Evolutionary conservation across 768 basidiomycete species (phyloP).

Genomic region (Jaapia argillacea): DNA sequence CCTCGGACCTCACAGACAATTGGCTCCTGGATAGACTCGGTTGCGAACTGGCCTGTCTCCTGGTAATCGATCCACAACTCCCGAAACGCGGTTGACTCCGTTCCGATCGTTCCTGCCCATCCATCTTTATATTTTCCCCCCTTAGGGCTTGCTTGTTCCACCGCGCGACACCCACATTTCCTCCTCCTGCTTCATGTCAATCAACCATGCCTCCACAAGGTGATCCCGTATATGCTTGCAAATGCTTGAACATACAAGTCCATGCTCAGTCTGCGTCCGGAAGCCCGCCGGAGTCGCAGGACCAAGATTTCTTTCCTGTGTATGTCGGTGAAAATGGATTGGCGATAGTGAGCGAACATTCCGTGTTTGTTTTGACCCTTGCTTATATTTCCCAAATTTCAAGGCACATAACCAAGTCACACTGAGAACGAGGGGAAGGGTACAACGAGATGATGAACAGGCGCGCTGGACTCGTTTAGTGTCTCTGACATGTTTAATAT

Average conservation of each 20-base stretch:
- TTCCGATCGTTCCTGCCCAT: too few relatives aligned
- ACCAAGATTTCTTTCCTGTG: conserved; percentile 38
- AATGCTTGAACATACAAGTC: conserved; percentile 64
- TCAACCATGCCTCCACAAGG: neutral
- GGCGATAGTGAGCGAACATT: conserved; percentile 38
- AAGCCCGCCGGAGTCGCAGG: conserved; percentile 9
- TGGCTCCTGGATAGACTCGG: too few relatives aligned
- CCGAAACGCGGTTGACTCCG: too few relatives aligned
- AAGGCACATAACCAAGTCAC: conserved; percentile 67
- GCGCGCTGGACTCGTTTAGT: conserved; percentile 37
- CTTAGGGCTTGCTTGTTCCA: too few relatives aligned
- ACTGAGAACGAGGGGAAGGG: conserved; percentile 39
- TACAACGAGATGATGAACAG: conserved; percentile 1
- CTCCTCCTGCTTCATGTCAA: neutral
- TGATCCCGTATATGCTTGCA: conserved; percentile 38
- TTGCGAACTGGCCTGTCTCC: too few relatives aligned
- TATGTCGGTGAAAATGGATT: conserved; percentile 64
- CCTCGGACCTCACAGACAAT: too few relatives aligned
- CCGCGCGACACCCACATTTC: too few relatives aligned
- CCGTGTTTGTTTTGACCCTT: conserved; percentile 5
- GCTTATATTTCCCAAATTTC: conserved; percentile 8
- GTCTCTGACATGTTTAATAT: conserved; percentile 60
- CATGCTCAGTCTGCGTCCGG: conserved; percentile 20
- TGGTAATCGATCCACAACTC: too few relatives aligned
- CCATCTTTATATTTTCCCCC: too few relatives aligned